Conservation (phyloP, 2,329 filamentous ascomycete genomes). For the Colletotrichum cuscutae region DNA sequence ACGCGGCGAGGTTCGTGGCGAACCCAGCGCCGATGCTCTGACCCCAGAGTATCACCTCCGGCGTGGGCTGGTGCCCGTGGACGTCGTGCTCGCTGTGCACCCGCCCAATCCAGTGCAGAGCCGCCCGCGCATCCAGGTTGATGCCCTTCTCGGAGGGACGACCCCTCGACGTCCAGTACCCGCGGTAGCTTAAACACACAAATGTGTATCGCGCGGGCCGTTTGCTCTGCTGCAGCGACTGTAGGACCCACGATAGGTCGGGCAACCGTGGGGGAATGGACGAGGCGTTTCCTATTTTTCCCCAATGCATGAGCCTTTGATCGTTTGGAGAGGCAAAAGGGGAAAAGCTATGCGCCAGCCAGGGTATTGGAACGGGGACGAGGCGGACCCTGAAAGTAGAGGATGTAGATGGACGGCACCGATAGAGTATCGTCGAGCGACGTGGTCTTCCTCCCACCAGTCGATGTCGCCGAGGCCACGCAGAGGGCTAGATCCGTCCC, state of each 20-base stretch:
- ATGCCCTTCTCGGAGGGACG: constrained; percentile 77
- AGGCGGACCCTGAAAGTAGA: constrained; percentile 65
- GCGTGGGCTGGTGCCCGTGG: constrained; percentile 18
- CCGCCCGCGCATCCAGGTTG: constrained; percentile 73
- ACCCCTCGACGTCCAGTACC: constrained; percentile 82
- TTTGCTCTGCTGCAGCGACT: constrained; percentile 51
- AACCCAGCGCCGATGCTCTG: constrained; percentile 82
- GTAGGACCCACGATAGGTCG: constrained; percentile 64
- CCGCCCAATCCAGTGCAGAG: constrained; percentile 69
- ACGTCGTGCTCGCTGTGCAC: constrained; percentile 44
- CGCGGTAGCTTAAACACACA: constrained; percentile 71
- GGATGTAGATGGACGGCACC: constrained; percentile 58
- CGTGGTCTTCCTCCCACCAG: constrained; percentile 28
- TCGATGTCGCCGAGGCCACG: constrained; percentile 55
- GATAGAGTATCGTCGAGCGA: constrained; percentile 6
- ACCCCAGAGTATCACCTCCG: constrained; percentile 74
- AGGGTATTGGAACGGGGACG: constrained; percentile 9
- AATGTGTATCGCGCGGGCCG: constrained; percentile 54
- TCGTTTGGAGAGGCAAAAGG: constrained; percentile 19
- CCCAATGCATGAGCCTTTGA: constrained; percentile 18
- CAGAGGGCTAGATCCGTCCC: constrained; percentile 73
- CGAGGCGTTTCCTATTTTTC: constrained; percentile 64
- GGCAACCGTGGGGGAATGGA: constrained; percentile 67
- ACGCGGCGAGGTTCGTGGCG: constrained; percentile 67
- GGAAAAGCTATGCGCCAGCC: neutral